These are phyloP conservation scores for Macrophomina phaseolina DNA, from an alignment of 2,329 filamentous ascomycete genomes.

Conservation along the genomic window DNA sequence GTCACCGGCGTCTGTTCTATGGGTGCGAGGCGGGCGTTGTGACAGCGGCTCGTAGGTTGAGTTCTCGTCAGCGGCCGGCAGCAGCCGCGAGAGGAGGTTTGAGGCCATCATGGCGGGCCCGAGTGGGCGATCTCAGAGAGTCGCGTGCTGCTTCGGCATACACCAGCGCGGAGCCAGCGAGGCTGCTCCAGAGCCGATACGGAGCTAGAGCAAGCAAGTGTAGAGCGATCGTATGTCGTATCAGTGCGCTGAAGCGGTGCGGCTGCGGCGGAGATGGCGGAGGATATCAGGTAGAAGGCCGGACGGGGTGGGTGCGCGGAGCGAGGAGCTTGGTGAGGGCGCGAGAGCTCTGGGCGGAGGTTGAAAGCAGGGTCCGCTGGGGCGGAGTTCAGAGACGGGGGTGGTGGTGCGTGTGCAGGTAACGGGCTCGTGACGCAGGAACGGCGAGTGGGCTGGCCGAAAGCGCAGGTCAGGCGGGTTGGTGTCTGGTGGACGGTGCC, in stretches of 20 bases:
- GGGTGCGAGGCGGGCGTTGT: slow-evolving; percentile 30
- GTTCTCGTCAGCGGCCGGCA: slow-evolving; percentile 54
- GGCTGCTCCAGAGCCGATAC: neutral
- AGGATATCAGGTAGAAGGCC: no score
- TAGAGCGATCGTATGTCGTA: neutral
- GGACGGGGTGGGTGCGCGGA: neutral
- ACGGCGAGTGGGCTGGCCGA: neutral
- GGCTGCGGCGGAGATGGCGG: no score
- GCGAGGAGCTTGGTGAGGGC: neutral
- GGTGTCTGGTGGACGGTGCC: slow-evolving; percentile 6
- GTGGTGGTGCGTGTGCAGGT: neutral
- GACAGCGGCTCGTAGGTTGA: slow-evolving; percentile 50
- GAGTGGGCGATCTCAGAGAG: neutral
- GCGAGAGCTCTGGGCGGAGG: slow-evolving; percentile 4
- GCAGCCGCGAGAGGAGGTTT: slow-evolving; percentile 58
- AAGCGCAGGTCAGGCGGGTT: slow-evolving; percentile 4
- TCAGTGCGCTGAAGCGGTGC: neutral
- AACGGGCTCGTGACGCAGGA: slow-evolving; percentile 14
- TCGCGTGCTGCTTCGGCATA: slow-evolving; percentile 5
- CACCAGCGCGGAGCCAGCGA: neutral
- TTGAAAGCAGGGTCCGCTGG: neutral
- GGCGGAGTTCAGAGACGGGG: neutral
- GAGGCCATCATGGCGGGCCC: slow-evolving; percentile 51
- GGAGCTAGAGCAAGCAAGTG: neutral
- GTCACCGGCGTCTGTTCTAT: slow-evolving; percentile 45